Percentiles rank a stretch among this genome's conserved stretches.
Evolutionary conservation across 208 protist genomes (phyloP).

Genomic region (Porcisia deanei): DNA sequence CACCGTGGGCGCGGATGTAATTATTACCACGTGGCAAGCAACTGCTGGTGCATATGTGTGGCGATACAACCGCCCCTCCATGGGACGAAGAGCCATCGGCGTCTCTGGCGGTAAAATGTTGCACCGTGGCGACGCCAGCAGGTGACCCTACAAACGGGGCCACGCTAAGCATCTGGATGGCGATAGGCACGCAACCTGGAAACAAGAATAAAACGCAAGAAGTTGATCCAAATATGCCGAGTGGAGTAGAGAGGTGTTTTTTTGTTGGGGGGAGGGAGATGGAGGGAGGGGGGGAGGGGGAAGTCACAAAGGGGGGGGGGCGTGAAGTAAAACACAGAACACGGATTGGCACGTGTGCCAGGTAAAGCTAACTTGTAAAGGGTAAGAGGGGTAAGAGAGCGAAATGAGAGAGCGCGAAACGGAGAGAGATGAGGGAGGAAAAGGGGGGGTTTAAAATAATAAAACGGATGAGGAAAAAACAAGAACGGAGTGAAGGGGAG

Average conservation of each 20-base stretch:
- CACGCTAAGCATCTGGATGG: not conserved
- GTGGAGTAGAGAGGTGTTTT: not conserved
- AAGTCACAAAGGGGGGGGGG: not conserved
- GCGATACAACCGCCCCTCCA: not conserved
- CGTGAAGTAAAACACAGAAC: not conserved
- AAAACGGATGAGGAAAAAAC: constrained; percentile 4
- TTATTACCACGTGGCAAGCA: not conserved
- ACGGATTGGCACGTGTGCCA: not conserved
- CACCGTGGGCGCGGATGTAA: not conserved
- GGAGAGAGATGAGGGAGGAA: constrained; percentile 1
- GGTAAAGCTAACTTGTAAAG: not conserved
- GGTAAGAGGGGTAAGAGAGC: not conserved
- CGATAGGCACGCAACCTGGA: not conserved
- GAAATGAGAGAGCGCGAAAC: too few relatives aligned
- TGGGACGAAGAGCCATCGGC: not conserved
- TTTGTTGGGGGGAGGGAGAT: too few relatives aligned
- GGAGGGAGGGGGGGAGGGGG: too few relatives aligned
- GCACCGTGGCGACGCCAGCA: not conserved
- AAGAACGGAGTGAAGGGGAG: constrained; percentile 16
- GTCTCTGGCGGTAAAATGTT: not conserved
- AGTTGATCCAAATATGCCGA: not conserved
- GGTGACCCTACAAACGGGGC: not conserved
- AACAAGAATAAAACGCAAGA: not conserved
- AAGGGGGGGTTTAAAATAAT: not conserved
- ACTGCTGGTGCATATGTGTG: not conserved